Evolutionary conservation across 768 basidiomycete genomes (phyloP).

Genomic region (Tulasnella sp.): DNA sequence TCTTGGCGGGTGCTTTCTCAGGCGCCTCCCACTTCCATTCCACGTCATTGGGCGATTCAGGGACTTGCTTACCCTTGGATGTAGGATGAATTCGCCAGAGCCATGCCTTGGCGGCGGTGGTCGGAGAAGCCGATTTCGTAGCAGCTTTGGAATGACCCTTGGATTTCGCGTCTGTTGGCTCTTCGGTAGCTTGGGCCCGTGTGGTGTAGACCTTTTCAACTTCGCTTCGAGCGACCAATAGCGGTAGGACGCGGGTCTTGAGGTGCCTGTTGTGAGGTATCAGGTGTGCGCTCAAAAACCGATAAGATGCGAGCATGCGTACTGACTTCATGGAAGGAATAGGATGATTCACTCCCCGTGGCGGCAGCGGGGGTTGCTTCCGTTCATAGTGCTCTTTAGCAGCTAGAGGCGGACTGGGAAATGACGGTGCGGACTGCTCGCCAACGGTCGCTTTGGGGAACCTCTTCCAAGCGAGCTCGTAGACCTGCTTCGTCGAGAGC

Average conservation of each 20-base stretch:
- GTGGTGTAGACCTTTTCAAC: not conserved
- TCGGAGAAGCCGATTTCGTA: no score
- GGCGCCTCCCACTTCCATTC: not conserved
- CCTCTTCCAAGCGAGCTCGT: not conserved
- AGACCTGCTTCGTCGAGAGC: conserved; percentile 1
- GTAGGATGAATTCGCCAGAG: no score
- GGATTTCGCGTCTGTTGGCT: no score
- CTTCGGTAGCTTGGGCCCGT: not conserved
- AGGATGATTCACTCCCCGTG: not conserved
- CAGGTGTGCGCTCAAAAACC: no score
- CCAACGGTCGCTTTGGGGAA: conserved; percentile 4
- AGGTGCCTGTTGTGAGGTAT: not conserved
- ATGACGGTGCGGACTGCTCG: not conserved
- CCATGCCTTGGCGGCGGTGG: no score
- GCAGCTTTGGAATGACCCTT: no score
- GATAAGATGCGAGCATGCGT: no score
- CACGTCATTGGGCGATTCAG: not conserved
- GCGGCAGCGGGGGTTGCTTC: not conserved
- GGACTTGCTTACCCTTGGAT: not conserved
- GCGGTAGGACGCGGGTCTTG: conserved; percentile 5
- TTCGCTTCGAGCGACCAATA: conserved; percentile 4
- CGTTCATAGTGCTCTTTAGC: not conserved
- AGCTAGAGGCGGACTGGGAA: not conserved
- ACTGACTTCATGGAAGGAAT: conserved; percentile 6
- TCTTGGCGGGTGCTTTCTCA: not conserved